Evolutionary conservation across 352 stramenopile genomes (phyloP).

Genomic region (Phytophthora agathidicida): DNA sequence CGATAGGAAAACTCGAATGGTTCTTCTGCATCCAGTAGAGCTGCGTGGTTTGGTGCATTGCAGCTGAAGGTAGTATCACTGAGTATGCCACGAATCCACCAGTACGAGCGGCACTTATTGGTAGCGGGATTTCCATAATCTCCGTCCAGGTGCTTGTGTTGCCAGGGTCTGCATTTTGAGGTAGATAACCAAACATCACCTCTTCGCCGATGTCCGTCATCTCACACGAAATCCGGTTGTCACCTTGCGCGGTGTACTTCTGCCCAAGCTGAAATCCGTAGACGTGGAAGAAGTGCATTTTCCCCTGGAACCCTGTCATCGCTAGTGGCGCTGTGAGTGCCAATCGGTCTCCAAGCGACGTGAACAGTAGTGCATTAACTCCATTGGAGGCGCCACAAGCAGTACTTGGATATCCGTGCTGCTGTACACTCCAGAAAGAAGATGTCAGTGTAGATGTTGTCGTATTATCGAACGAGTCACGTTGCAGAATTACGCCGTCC

Average conservation of each 20-base stretch:
- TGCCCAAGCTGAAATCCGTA: constrained; percentile 55
- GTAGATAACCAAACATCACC: constrained; percentile 57
- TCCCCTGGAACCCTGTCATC: constrained; percentile 59
- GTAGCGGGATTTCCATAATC: constrained; percentile 43
- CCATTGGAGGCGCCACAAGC: constrained; percentile 55
- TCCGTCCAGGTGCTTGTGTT: constrained; percentile 58
- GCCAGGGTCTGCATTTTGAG: constrained; percentile 22
- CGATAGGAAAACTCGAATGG: constrained; percentile 72
- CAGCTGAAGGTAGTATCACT: constrained; percentile 40
- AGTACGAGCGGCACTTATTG: background rate
- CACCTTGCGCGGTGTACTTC: constrained; percentile 51
- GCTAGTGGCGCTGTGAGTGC: constrained; percentile 51
- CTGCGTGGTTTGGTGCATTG: constrained; percentile 52
- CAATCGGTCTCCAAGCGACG: constrained; percentile 54
- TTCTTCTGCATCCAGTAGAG: constrained; percentile 74
- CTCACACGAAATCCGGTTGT: constrained; percentile 71
- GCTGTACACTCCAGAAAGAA: constrained; percentile 55
- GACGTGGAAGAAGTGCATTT: constrained; percentile 69
- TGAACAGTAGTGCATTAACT: constrained; percentile 65
- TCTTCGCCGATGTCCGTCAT: constrained; percentile 53
- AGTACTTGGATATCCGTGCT: constrained; percentile 62
- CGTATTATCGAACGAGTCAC: constrained; percentile 63
- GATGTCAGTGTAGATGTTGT: constrained; percentile 22
- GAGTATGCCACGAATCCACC: constrained; percentile 24
- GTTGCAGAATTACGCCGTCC: constrained; percentile 54